Conservation (phyloP, 805 yeast species). For the Metschnikowia hibisci region DNA sequence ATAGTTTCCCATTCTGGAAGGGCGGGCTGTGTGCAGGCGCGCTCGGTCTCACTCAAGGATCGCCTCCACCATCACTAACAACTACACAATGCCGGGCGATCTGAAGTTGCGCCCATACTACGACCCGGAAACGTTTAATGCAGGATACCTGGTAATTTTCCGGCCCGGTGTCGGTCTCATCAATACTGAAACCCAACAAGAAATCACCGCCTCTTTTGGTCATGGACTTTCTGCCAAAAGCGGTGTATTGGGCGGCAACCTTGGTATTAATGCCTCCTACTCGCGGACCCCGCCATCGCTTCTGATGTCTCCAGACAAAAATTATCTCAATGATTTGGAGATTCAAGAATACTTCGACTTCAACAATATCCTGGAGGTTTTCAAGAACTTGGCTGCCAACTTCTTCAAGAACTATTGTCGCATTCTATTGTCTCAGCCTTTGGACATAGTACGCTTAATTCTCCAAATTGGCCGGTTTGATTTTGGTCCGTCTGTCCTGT, state of each 20-base stretch:
- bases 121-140: constrained; percentile 62
- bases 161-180: constrained; percentile 61
- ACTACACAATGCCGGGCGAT: constrained; percentile 16
- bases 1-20: too few species aligned
- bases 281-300: constrained; percentile 1
- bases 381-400: constrained; percentile 54
- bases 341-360: constrained; percentile 62
- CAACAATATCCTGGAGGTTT: constrained; percentile 52
- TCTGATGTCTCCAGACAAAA: constrained; percentile 26
- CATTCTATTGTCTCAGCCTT: constrained; percentile 76
- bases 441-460: constrained; percentile 74
- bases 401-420: constrained; percentile 66
- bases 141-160: constrained; percentile 58
- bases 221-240: constrained; percentile 7
- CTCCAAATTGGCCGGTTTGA: constrained; percentile 74
- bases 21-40: neutral
- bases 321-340: constrained; percentile 55
- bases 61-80: neutral
- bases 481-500: constrained; percentile 6
- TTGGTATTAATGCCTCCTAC: constrained; percentile 10
- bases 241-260: constrained; percentile 9
- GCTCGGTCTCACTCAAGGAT: constrained; percentile 3
- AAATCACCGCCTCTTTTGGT: constrained; percentile 28
- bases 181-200: constrained; percentile 40
- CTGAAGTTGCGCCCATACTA: constrained; percentile 59